Base-by-base conservation (phyloP, 345 rosid genomes). In the Passiflora organensis region DNA sequence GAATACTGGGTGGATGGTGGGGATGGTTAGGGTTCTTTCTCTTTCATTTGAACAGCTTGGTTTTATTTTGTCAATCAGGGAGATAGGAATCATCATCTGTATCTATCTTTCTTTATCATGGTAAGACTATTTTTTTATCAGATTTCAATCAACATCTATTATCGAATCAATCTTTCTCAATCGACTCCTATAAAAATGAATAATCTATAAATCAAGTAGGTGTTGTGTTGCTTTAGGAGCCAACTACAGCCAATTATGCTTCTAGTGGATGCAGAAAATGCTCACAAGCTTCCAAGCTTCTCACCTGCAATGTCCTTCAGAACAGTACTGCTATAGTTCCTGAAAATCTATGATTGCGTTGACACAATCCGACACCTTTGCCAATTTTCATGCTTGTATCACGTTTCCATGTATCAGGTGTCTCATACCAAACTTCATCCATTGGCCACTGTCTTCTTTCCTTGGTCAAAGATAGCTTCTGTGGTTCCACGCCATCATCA, bases 1-100 rank as follows among this genome's bases (percentile, higher is more conserved):
- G 34, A 28, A 28, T 28, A n/a, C 28, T 46, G 44, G 19, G 32
- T 10, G 56, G 64, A 11, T 54, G 62, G 72, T 65, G 60, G 78
- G 68, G 66, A 36, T 51, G 12, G 44, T 45, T 48, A 53, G 47
- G 48, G 14, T 43, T 39, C 63, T 19, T 44, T 44, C 47, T 38
- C 51, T 32, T n/a, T 46, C 60, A 46, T 38, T 60, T 38, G 13
- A 28, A 50, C 39, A 48, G 28, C 51, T 16, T 48, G 14, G 18
- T 10, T 21, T 18, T 12, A 48, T 28, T 28, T 28, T 28, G 34
- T 28, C 34, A 43, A 48, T n/a, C 34, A 13, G 32, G 51, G 13
- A 10, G 23, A 23, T 46, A 11, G 50, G 50, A 10, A 46, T 46
- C 50, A 1, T 46, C 13, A 46, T 46, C 50, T 18, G 11, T 46